Conservation (phyloP, 139 green algal species). For the Trebouxia sp. region DNA sequence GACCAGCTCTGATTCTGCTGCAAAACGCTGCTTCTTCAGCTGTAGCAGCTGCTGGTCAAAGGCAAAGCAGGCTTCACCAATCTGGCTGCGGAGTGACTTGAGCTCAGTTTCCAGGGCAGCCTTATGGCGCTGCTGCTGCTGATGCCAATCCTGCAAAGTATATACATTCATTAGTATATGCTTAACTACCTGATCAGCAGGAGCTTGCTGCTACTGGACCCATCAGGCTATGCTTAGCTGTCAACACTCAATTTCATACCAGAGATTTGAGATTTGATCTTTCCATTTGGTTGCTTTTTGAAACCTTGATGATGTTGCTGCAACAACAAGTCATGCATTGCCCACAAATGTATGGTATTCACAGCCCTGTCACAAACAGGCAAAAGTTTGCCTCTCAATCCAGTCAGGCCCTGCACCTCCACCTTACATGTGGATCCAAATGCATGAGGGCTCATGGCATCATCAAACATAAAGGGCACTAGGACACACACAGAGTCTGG, state of each 20-base stretch:
- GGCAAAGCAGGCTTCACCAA: conserved; percentile 21
- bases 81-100: conserved; percentile 5
- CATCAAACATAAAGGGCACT: neutral
- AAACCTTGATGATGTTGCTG: no score
- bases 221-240: neutral
- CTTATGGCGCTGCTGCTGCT: conserved; percentile 18
- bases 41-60: conserved; percentile 1
- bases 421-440: no score
- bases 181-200: neutral
- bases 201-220: neutral
- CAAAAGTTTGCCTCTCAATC: no score
- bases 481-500: neutral
- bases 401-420: no score
- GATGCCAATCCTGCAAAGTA: neutral
- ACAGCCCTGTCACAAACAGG: no score
- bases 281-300: no score
- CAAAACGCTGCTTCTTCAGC: neutral
- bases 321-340: no score
- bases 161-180: neutral
- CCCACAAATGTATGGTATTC: no score
- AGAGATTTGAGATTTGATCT: no score
- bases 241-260: neutral
- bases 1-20: neutral
- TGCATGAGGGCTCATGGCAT: neutral
- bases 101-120: neutral